Evolutionary conservation across 768 basidiomycete genomes (phyloP), one percentile per base, ranked within the genome.

Genomic region (Boletus sp.): DNA sequence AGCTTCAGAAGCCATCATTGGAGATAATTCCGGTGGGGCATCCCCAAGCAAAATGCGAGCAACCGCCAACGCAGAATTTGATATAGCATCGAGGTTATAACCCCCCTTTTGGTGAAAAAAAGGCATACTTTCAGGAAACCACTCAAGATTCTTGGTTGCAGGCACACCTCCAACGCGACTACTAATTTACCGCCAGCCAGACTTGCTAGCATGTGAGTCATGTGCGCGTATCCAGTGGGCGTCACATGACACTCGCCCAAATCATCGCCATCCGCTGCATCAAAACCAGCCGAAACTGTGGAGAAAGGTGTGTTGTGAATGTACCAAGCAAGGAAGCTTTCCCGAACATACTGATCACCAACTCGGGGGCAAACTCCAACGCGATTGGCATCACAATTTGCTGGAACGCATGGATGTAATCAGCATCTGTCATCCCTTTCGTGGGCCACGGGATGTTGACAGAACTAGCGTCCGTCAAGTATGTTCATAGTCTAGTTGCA

Each of bases 391-490:
- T 93, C 32, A 98, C 81, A 42, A 98, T 81, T 64, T 87, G 87
- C 65, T 98, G 94, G 72, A 99, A 98, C 0, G 97, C 97, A 63
- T 95, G 87, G 19, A 99, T 80, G 64, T 99, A 99, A 66, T 99
- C 97, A 14, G 92, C 91, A 66, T 99, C 96, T 7, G 84, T 83
- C 85, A 97, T 96, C 15, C 90, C 93, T 37, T 71, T 74, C 49
- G 80, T 79, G 8, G 93, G 92, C 95, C 97, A 99, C 1, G 96
- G 94, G 51, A 99, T 81, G 68, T 99, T 99, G 61, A 99, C 93
- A 46, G 89, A 93, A 66, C 93, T 98, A 53, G 53, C 54, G 43
- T 21, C 45, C 19, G 39, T 55, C 42, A 62, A 60, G 52, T 48
- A 49, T 15, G 25, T 54, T 13, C 32, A 52, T 49, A 33, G 15